Percentiles rank a stretch among this genome's conserved stretches.
phyloP scores from a whole-genome alignment of 768 basidiomycete genomes.

The Pleurotus giganteus region DNA sequence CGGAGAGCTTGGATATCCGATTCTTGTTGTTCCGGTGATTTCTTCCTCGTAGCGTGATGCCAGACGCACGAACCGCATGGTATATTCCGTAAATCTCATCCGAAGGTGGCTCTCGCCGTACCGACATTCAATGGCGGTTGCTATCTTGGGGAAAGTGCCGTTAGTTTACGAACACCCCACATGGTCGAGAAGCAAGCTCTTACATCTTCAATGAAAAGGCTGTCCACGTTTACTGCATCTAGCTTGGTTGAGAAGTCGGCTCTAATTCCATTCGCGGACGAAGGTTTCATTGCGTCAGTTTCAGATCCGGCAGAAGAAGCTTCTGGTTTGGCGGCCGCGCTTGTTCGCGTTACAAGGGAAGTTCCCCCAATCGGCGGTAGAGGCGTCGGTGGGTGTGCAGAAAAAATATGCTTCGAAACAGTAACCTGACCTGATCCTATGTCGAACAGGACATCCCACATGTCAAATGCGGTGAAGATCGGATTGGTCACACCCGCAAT shows the following conservation, averaged over 20 bases:
- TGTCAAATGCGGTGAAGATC: constrained; percentile 63
- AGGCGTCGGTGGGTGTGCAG: constrained; percentile 28
- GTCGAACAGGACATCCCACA: constrained; percentile 78
- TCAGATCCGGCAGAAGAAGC: constrained; percentile 39
- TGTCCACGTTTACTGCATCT: constrained; percentile 49
- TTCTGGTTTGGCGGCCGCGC: constrained; percentile 41
- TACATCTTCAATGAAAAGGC: constrained; percentile 73
- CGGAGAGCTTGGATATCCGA: constrained; percentile 49
- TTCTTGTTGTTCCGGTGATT: constrained; percentile 51
- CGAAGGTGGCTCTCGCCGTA: constrained; percentile 68
- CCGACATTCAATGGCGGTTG: constrained; percentile 58
- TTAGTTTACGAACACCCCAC: neutral
- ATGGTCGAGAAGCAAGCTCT: constrained; percentile 22
- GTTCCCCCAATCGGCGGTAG: constrained; percentile 26
- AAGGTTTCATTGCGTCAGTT: constrained; percentile 35
- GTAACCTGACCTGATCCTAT: constrained; percentile 64
- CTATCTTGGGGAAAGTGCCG: constrained; percentile 40
- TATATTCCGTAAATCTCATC: constrained; percentile 66
- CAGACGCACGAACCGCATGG: constrained; percentile 61
- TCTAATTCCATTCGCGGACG: constrained; percentile 24
- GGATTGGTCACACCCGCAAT: constrained; percentile 82
- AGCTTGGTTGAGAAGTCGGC: constrained; percentile 40
- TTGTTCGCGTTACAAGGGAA: constrained; percentile 39
- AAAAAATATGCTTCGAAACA: constrained; percentile 61
- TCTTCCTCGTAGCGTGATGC: constrained; percentile 69